Evolutionary conservation across 345 rosid species (phyloP), one percentile per base, ranked within the genome.

Genomic region (Citrus hindsii): DNA sequence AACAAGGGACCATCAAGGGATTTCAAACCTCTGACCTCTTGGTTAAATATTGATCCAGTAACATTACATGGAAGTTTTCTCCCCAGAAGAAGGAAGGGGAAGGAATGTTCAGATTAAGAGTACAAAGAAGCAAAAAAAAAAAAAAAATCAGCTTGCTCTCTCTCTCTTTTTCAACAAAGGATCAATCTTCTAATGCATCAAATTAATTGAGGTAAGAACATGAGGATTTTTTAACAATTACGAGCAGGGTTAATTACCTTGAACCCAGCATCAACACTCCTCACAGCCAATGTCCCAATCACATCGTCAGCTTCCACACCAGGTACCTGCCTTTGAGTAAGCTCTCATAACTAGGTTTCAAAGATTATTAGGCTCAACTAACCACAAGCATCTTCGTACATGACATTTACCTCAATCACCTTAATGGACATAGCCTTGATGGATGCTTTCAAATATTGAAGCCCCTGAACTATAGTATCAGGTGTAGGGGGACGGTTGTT

Each of bases 231-330:
- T 35, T 2, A 28, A 65, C 24, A 65, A 68, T 9, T n/a, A 68
- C 3, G 9, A 1, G 51, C 19, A 3, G 21, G 28, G n/a, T 27
- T 48, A 66, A 42, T 77, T 84, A 96, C 97, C 95, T 89, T 94
- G 81, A 84, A 92, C 58, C 99, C 98, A 51, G 84, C 89, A 74
- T 85, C 90, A 71, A 94, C 89, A 89, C 97, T 94, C 86, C 92
- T 93, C 51, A 79, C 71, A 73, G 97, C 98, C 89, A 96, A 81
- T 28, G 99, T 94, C 75, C 99, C 99, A 79, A 96, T 92, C 75
- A 96, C 99, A 78, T 96, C 99, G 81, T 94, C 98, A 67, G 99
- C 99, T 90, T 96, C 99, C 76, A 96, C 99, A 73, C 99, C 98
- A 59, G 97, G 94, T 78, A 94, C 95, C 98, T 95, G 87, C 75